Evolutionary conservation across 345 rosid species (phyloP).

Genomic region (Aurinia saxatilis): DNA sequence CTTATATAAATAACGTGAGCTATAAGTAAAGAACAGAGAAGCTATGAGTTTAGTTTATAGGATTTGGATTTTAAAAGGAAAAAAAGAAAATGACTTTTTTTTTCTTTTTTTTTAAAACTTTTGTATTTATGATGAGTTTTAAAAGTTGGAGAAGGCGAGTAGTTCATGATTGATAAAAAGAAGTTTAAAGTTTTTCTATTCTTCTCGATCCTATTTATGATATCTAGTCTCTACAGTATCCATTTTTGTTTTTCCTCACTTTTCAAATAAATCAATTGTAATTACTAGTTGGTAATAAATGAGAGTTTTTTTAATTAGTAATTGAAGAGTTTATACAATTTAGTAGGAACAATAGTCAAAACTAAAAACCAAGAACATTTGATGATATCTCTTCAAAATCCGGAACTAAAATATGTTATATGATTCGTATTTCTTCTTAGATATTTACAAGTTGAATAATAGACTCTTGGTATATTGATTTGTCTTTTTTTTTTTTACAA

Average conservation of each 20-base stretch:
- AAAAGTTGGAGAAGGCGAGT: slow-evolving; percentile 28
- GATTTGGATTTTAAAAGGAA: slow-evolving; percentile 26
- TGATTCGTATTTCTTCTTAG: too few relatives aligned
- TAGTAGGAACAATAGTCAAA: too few relatives aligned
- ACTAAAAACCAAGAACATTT: too few relatives aligned
- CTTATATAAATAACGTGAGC: slow-evolving; percentile 26
- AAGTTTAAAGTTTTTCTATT: neutral
- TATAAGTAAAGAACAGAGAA: slow-evolving; percentile 26
- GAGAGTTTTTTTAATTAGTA: neutral
- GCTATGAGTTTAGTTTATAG: slow-evolving; percentile 18
- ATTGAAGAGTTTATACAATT: neutral
- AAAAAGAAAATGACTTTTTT: neutral
- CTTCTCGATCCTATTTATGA: slow-evolving; percentile 21
- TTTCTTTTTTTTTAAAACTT: neutral
- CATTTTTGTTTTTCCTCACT: neutral
- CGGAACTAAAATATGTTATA: too few relatives aligned
- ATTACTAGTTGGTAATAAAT: neutral
- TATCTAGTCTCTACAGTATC: slow-evolving; percentile 8
- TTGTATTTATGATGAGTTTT: slow-evolving; percentile 22
- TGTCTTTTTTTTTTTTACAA: too few relatives aligned
- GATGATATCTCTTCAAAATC: too few relatives aligned
- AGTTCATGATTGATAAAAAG: slow-evolving; percentile 30
- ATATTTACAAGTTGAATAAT: too few relatives aligned
- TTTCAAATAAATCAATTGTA: too few relatives aligned
- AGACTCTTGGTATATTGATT: too few relatives aligned